phyloP scores from a whole-genome alignment of 1,139 yeast genomes.

The Diutina scorzettiae region DNA sequence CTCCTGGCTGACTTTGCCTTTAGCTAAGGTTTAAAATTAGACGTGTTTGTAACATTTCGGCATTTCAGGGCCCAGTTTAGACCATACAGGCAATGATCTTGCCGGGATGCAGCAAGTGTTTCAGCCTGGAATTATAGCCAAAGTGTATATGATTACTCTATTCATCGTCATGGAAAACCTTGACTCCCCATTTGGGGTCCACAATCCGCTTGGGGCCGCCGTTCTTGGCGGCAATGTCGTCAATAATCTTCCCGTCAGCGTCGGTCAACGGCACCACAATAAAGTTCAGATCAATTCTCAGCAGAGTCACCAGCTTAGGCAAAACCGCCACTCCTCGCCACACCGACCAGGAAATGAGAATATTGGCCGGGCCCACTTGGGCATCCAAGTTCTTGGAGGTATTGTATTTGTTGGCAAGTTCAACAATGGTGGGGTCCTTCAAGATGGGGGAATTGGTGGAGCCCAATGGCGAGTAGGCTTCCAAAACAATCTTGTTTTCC shows the following conservation, averaged over 20 bases:
- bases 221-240: background rate
- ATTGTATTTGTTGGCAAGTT: conserved; percentile 42
- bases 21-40: too few species aligned
- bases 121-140: too few species aligned
- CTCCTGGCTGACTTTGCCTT: too few species aligned
- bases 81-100: too few species aligned
- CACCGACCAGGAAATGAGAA: conserved; percentile 62
- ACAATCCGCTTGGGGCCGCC: conserved; percentile 11
- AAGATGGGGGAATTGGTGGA: conserved; percentile 55
- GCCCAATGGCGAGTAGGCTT: conserved; percentile 78
- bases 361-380: conserved; percentile 44
- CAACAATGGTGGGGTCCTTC: conserved; percentile 32
- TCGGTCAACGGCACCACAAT: conserved; percentile 36
- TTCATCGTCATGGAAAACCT: background rate
- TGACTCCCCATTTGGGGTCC: conserved; percentile 10
- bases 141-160: too few species aligned
- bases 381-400: too few species aligned
- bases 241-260: background rate
- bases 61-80: too few species aligned
- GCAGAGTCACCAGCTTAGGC: conserved; percentile 58
- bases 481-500: conserved; percentile 43
- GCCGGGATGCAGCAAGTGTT: too few species aligned
- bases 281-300: conserved; percentile 49
- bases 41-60: too few species aligned
- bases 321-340: conserved; percentile 59